These are phyloP conservation scores for Phaeosphaeriaceae sp. DNA, from an alignment of 2,329 filamentous ascomycete genomes.

Conservation along the genomic window DNA sequence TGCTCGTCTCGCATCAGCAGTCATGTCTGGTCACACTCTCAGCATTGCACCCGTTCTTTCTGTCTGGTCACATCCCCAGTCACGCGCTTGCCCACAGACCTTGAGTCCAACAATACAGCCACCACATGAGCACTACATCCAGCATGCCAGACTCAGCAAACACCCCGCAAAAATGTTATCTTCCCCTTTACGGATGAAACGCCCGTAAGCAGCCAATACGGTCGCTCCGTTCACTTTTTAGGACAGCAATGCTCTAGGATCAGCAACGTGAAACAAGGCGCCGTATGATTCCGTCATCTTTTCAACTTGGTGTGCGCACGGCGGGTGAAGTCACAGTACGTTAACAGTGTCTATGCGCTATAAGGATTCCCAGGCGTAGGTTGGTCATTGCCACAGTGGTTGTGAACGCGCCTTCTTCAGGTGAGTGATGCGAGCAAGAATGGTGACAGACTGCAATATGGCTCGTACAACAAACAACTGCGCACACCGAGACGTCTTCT, in stretches of 20 bases:
- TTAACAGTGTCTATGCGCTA: not conserved
- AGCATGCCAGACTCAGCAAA: constrained; percentile 1
- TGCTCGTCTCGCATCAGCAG: not conserved
- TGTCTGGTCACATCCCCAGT: constrained; percentile 1
- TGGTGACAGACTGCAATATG: not conserved
- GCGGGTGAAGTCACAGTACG: not conserved
- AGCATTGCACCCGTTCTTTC: constrained; percentile 1
- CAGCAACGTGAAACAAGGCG: constrained; percentile 5
- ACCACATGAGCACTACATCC: constrained; percentile 1
- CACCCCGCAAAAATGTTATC: not conserved
- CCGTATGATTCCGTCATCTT: not conserved
- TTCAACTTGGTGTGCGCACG: not conserved
- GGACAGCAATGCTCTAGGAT: not conserved
- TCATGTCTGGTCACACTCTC: not conserved
- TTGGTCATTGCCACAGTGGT: not conserved
- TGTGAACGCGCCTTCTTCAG: not conserved
- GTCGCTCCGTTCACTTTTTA: not conserved
- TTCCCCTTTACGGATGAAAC: not conserved
- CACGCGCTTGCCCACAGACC: constrained; percentile 10
- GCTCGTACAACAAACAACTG: not conserved
- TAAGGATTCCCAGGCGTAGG: not conserved
- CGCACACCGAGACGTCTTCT: not conserved
- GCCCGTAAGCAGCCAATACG: constrained; percentile 3
- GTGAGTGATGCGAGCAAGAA: not conserved
- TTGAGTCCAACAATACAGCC: not conserved